Conservation (phyloP, 495 filamentous ascomycete genomes). For the Talaromyces proteolyticus region DNA sequence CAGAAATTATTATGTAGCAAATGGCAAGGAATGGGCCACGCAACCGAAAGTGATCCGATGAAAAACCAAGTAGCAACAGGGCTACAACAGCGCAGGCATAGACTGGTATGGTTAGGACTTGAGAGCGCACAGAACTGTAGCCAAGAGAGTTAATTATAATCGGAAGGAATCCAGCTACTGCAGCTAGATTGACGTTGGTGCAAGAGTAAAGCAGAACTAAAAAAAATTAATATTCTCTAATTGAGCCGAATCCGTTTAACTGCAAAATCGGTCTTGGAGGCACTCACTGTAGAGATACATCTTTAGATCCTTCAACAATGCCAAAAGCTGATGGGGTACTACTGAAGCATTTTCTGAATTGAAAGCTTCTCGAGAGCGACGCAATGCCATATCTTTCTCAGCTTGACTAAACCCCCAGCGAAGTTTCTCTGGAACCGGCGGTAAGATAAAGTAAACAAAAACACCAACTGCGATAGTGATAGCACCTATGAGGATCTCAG, state of each 20-base stretch:
- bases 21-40: neutral
- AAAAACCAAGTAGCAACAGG: neutral
- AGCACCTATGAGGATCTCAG: neutral
- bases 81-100: neutral
- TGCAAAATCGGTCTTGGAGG: too few relatives aligned
- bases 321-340: neutral
- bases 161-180: neutral
- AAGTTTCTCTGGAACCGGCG: neutral
- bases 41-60: neutral
- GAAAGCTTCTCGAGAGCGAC: neutral
- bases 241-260: too few relatives aligned
- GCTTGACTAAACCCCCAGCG: neutral
- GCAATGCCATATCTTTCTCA: neutral
- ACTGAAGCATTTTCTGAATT: neutral
- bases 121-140: neutral
- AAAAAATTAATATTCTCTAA: too few relatives aligned
- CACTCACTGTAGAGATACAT: neutral
- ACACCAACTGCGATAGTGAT: neutral
- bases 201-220: too few relatives aligned
- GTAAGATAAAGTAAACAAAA: neutral
- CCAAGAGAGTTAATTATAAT: neutral
- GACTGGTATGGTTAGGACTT: neutral
- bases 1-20: neutral
- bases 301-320: neutral
- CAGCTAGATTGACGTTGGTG: neutral